phyloP scores from a whole-genome alignment of 306 rosid genomes.

The Cicer arietinum region DNA sequence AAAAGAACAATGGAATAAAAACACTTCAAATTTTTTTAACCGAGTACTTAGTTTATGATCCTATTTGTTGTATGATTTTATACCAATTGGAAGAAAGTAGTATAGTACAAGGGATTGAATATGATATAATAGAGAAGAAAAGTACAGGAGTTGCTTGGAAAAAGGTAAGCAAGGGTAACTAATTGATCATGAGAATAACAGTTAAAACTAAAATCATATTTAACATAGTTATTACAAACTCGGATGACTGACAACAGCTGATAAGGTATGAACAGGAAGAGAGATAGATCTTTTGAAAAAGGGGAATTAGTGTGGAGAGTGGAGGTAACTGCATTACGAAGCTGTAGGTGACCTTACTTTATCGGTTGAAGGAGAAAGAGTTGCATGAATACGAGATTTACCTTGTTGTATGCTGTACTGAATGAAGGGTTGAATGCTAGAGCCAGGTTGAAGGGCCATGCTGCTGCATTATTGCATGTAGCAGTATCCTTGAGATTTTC shows the following conservation, averaged over 20 bases:
- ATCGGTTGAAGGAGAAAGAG: constrained; percentile 33
- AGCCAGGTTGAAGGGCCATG: neutral
- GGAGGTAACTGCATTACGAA: neutral
- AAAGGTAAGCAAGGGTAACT: neutral
- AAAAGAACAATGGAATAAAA: neutral
- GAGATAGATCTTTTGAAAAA: neutral
- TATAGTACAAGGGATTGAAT: constrained; percentile 2
- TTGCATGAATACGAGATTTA: constrained; percentile 1
- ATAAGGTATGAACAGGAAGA: constrained; percentile 5
- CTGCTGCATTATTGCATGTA: neutral
- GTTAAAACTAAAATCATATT: constrained; percentile 19
- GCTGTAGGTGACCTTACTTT: constrained; percentile 1
- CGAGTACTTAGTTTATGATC: neutral
- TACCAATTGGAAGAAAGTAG: neutral
- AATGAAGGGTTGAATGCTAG: neutral
- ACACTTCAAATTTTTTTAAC: neutral
- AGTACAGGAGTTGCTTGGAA: neutral
- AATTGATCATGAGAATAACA: constrained; percentile 4
- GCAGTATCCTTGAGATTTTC: neutral
- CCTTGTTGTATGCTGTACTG: neutral
- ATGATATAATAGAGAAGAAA: constrained; percentile 18
- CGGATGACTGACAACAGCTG: neutral
- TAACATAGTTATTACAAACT: neutral
- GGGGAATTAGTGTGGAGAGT: neutral
- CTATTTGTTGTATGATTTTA: neutral